phyloP scores from a whole-genome alignment of 2,329 filamentous ascomycete genomes.

The Penicillium hordei region DNA sequence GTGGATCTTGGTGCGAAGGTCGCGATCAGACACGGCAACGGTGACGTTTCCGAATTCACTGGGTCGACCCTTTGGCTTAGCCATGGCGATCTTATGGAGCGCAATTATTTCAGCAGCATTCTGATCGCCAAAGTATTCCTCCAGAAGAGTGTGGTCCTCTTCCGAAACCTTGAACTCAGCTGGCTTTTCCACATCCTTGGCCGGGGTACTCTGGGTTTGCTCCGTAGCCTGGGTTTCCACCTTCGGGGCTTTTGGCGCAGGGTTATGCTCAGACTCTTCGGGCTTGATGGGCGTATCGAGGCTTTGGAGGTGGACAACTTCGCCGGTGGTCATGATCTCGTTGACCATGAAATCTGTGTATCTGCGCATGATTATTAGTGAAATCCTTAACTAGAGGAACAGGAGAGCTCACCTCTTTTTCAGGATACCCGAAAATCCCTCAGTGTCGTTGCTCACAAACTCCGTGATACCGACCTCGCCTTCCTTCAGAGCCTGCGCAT shows the following conservation, averaged over 20 bases:
- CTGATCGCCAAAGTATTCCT: constrained; percentile 53
- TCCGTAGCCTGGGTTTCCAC: constrained; percentile 17
- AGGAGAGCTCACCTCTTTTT: constrained; percentile 60
- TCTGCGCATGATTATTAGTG: constrained; percentile 41
- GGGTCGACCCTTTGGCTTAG: constrained; percentile 56
- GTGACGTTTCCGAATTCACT: constrained; percentile 57
- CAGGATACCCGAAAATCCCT: constrained; percentile 63
- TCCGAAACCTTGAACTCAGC: constrained; percentile 39
- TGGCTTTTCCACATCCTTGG: constrained; percentile 17
- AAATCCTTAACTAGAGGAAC: background rate
- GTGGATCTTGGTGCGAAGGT: constrained; percentile 63
- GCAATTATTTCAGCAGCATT: constrained; percentile 52
- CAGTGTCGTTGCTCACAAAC: constrained; percentile 58
- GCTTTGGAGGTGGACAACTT: constrained; percentile 69
- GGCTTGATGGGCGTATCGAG: constrained; percentile 35
- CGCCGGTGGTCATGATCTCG: constrained; percentile 74
- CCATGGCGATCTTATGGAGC: constrained; percentile 56
- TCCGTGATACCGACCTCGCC: constrained; percentile 61
- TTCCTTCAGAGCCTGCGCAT: constrained; percentile 43
- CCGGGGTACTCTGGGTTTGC: constrained; percentile 10
- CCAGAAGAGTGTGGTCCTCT: constrained; percentile 48
- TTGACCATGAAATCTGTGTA: constrained; percentile 94
- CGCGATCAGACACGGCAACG: constrained; percentile 59
- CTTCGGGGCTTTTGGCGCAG: constrained; percentile 7
- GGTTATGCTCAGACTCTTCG: constrained; percentile 8